Evolutionary conservation across 345 rosid species (phyloP).

Genomic region (Aquilaria yunnanensis): DNA sequence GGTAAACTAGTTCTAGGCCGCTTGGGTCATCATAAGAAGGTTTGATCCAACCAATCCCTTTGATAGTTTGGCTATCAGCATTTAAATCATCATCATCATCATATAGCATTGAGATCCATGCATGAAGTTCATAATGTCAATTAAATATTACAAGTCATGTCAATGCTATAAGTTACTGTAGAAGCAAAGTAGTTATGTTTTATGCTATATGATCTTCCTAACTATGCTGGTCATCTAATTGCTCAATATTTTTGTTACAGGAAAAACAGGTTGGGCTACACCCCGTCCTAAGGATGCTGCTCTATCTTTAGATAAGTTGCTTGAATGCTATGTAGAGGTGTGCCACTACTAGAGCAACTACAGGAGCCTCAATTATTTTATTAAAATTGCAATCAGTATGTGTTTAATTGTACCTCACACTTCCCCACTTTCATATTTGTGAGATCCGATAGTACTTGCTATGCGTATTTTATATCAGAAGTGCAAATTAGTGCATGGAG

Average conservation of each 20-base stretch:
- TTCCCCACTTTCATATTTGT: not conserved
- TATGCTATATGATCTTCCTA: too few species aligned
- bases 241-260: constrained; percentile 23
- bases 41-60: too few species aligned
- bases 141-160: too few species aligned
- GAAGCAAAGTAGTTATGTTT: too few species aligned
- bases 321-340: constrained; percentile 92
- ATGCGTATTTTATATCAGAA: constrained; percentile 85
- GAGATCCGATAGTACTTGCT: constrained; percentile 54
- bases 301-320: constrained; percentile 72
- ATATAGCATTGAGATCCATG: too few species aligned
- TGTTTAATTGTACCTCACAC: not conserved
- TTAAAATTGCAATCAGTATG: not conserved
- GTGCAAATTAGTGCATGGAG: constrained; percentile 97
- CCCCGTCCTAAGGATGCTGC: constrained; percentile 98
- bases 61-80: too few species aligned
- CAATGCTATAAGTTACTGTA: too few species aligned
- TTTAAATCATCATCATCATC: too few species aligned
- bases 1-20: too few species aligned
- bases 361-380: constrained; percentile 1
- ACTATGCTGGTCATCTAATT: too few species aligned
- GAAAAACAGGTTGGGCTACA: constrained; percentile 93
- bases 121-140: too few species aligned
- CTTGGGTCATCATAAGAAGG: too few species aligned
- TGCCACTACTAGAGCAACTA: constrained; percentile 7